phyloP scores from a whole-genome alignment of 31 red algal genomes.

The Endocladia muricata region DNA sequence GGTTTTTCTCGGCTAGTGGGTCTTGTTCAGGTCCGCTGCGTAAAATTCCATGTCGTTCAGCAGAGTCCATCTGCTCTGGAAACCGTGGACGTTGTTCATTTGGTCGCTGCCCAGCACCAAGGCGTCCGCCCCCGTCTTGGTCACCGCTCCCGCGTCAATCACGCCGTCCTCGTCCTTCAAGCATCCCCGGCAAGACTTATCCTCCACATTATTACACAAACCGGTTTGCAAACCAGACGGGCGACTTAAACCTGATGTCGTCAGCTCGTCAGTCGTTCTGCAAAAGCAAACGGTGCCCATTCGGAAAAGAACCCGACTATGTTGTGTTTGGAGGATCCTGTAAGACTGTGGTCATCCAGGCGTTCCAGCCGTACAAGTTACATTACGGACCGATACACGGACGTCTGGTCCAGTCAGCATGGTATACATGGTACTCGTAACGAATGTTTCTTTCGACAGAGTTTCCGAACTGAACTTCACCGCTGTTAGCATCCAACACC shows the following conservation, averaged over 20 bases:
- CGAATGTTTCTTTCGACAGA: too few relatives aligned
- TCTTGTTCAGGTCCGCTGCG: slow-evolving; percentile 1
- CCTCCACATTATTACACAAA: too few relatives aligned
- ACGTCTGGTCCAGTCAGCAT: too few relatives aligned
- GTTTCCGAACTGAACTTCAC: too few relatives aligned
- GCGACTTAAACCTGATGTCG: neutral
- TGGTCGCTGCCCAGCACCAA: neutral
- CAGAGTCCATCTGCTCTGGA: slow-evolving; percentile 14
- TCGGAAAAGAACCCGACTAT: slow-evolving; percentile 6
- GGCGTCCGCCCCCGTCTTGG: neutral
- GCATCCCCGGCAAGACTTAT: neutral
- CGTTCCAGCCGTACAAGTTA: too few relatives aligned
- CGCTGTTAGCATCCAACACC: too few relatives aligned
- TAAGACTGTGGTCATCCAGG: too few relatives aligned
- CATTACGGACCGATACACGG: too few relatives aligned
- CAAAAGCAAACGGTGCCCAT: slow-evolving; percentile 33
- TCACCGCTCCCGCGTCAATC: neutral
- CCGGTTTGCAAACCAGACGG: neutral
- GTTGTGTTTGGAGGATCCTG: slow-evolving; percentile 23
- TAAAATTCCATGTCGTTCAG: slow-evolving; percentile 6
- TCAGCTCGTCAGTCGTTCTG: neutral
- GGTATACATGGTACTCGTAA: too few relatives aligned
- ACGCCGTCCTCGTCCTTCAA: neutral
- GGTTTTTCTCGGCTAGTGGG: slow-evolving; percentile 16
- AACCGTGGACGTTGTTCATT: slow-evolving; percentile 30